A percentile compares a stretch with the other conserved stretches of the same genome.
phyloP scores from a whole-genome alignment of 208 protist species.

The Crithidia brevicula region DNA sequence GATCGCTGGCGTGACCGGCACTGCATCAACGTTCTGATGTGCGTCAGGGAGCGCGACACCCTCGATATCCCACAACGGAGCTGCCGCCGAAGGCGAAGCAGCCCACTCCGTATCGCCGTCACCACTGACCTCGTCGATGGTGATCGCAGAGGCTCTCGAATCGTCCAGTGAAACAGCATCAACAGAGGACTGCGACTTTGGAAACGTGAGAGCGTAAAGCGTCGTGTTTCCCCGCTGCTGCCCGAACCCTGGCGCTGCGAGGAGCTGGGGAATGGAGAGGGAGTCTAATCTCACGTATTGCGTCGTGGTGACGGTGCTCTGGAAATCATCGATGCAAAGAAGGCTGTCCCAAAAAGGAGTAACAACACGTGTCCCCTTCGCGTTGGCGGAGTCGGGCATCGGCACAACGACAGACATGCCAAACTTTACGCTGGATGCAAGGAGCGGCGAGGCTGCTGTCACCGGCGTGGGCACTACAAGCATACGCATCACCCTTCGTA shows the following conservation, averaged over 20 bases:
- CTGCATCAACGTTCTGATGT: not conserved
- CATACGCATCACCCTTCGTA: not conserved
- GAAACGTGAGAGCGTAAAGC: not conserved
- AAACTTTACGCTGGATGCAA: not conserved
- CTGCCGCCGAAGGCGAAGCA: too few relatives aligned
- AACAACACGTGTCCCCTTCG: not conserved
- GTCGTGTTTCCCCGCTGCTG: not conserved
- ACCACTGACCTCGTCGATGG: too few relatives aligned
- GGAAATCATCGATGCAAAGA: not conserved
- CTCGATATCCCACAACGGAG: constrained; percentile 15
- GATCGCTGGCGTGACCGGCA: not conserved
- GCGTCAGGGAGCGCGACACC: not conserved
- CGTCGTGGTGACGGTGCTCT: not conserved
- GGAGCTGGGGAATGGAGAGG: not conserved
- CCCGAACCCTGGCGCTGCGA: not conserved
- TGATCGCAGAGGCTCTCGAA: not conserved
- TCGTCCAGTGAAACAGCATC: not conserved
- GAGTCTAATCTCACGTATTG: not conserved
- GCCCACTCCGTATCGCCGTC: too few relatives aligned
- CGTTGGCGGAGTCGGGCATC: not conserved
- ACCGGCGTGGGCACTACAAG: not conserved
- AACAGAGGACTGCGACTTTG: not conserved
- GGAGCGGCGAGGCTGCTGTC: not conserved
- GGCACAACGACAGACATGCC: not conserved
- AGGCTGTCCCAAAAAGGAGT: constrained; percentile 1